These are phyloP conservation scores for Globisporangium heterothallicum DNA, from an alignment of 352 stramenopile genomes.

Conservation along the genomic window DNA sequence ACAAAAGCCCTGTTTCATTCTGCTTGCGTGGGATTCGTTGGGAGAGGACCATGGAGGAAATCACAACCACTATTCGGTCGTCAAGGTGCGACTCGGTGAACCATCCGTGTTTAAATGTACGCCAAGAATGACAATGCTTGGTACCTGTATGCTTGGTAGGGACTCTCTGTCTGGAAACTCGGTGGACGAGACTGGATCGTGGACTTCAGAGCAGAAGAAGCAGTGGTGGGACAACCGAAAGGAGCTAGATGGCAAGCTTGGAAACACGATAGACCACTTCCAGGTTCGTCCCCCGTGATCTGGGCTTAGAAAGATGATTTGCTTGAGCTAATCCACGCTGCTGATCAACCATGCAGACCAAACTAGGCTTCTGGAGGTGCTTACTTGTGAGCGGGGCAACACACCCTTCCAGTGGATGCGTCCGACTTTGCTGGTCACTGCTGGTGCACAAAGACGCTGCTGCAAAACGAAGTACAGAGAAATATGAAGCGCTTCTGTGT, in stretches of 20 bases:
- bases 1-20: constrained; percentile 38
- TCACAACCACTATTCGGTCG: constrained; percentile 43
- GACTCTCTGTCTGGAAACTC: constrained; percentile 55
- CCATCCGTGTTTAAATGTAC: background rate
- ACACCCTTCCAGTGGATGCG: constrained; percentile 2
- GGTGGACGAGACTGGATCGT: constrained; percentile 41
- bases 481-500: constrained; percentile 25
- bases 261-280: constrained; percentile 30
- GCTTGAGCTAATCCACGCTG: background rate
- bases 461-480: constrained; percentile 11
- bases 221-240: constrained; percentile 72
- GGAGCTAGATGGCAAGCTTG: constrained; percentile 43
- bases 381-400: constrained; percentile 29
- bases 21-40: constrained; percentile 37
- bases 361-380: constrained; percentile 53
- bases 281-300: constrained; percentile 30
- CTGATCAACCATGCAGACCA: constrained; percentile 18
- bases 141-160: constrained; percentile 23
- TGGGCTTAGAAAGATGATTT: constrained; percentile 1
- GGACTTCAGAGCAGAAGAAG: constrained; percentile 60
- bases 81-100: constrained; percentile 39
- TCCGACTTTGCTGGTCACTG: constrained; percentile 31
- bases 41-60: constrained; percentile 29
- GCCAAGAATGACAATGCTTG: background rate
- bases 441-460: constrained; percentile 8